A percentile compares a stretch with the other conserved stretches of the same genome.
These are phyloP conservation scores for Candida khao-thaluensis DNA, from an alignment of 805 yeast genomes.

Conservation along the genomic window DNA sequence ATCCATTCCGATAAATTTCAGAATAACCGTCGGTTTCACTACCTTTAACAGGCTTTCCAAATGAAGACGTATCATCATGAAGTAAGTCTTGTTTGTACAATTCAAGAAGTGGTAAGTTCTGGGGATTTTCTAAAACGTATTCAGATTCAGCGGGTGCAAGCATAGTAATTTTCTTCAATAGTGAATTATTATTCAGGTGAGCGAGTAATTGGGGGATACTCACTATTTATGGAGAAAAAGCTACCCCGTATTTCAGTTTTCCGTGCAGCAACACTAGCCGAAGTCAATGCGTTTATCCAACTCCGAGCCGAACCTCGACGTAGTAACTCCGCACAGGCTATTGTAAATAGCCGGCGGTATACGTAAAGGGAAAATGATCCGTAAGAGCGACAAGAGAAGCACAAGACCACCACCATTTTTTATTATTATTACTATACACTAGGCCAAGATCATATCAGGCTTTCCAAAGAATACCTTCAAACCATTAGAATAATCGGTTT, in stretches of 20 bases:
- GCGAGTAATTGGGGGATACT: background rate
- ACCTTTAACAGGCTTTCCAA: slow-evolving; percentile 15
- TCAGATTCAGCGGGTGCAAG: slow-evolving; percentile 14
- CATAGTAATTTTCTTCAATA: slow-evolving; percentile 8
- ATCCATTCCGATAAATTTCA: background rate
- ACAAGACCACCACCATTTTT: too few species aligned
- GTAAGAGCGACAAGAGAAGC: too few species aligned
- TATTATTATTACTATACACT: too few species aligned
- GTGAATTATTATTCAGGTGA: background rate
- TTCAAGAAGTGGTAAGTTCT: slow-evolving; percentile 11
- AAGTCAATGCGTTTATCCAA: too few species aligned
- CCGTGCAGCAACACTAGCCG: background rate
- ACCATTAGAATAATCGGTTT: slow-evolving; percentile 27
- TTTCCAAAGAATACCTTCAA: slow-evolving; percentile 18
- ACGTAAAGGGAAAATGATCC: too few species aligned
- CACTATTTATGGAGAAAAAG: background rate
- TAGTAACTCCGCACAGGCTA: too few species aligned
- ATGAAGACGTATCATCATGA: slow-evolving; percentile 3
- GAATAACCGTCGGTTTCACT: slow-evolving; percentile 17
- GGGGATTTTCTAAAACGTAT: slow-evolving; percentile 14
- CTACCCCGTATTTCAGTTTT: background rate
- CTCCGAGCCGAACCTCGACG: too few species aligned
- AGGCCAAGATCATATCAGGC: too few species aligned
- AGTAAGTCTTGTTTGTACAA: slow-evolving; percentile 12
- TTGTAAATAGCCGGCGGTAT: too few species aligned